Conservation (phyloP, 2,329 filamentous ascomycete species). For the Monosporascus sp. region DNA sequence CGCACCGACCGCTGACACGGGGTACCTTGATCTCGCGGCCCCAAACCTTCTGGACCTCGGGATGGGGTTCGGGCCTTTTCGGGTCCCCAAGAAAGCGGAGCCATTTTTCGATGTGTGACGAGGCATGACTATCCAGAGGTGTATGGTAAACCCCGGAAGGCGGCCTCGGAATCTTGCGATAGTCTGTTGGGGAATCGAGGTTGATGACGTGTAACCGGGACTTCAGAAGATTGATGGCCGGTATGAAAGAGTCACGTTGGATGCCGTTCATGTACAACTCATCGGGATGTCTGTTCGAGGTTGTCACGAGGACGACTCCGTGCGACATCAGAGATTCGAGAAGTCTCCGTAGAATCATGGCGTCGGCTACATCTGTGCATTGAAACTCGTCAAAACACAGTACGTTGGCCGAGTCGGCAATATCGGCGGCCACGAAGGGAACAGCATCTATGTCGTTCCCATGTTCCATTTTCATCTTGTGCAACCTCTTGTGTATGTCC, state of each 20-base stretch:
- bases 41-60: conserved; percentile 81
- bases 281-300: conserved; percentile 91
- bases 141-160: conserved; percentile 92
- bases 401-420: conserved; percentile 78
- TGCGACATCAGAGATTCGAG: conserved; percentile 91
- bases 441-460: conserved; percentile 87
- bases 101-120: conserved; percentile 86
- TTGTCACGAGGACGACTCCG: conserved; percentile 93
- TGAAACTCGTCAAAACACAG: conserved; percentile 99
- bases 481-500: conserved; percentile 85
- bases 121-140: conserved; percentile 71
- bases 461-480: conserved; percentile 82
- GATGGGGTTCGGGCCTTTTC: conserved; percentile 66
- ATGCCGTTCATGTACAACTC: conserved; percentile 98
- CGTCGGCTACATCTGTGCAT: conserved; percentile 95
- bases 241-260: conserved; percentile 90
- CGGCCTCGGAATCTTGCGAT: conserved; percentile 91
- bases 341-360: conserved; percentile 89
- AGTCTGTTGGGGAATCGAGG: conserved; percentile 91
- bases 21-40: conserved; percentile 86
- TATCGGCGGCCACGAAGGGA: conserved; percentile 90
- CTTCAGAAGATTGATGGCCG: conserved; percentile 90
- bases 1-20: conserved; percentile 77
- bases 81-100: conserved; percentile 90
- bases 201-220: conserved; percentile 81